These are phyloP conservation scores for Hypoxylon subgilvum DNA, from an alignment of 495 filamentous ascomycete species.

Conservation along the genomic window DNA sequence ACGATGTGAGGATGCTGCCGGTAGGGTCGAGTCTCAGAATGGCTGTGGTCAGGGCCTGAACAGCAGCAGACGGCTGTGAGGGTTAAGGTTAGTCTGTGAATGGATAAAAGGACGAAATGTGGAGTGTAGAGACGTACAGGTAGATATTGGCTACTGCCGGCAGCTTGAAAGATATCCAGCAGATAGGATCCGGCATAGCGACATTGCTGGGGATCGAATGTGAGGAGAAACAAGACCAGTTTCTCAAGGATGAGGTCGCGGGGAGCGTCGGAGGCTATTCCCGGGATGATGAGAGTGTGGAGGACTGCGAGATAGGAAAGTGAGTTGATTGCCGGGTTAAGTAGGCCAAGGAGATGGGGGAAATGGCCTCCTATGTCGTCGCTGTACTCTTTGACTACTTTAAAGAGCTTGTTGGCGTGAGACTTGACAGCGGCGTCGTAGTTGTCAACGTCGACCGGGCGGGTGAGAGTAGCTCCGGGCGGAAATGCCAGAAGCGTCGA, in stretches of 20 bases:
- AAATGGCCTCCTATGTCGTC: slow-evolving; percentile 20
- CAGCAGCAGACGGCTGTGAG: slow-evolving; percentile 61
- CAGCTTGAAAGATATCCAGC: slow-evolving; percentile 38
- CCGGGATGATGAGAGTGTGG: slow-evolving; percentile 34
- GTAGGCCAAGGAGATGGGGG: slow-evolving; percentile 43
- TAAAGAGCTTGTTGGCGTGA: slow-evolving; percentile 44
- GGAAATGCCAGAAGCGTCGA: slow-evolving; percentile 51
- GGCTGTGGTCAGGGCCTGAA: slow-evolving; percentile 65
- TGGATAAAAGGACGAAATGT: not conserved
- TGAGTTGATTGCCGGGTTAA: slow-evolving; percentile 50
- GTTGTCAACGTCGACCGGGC: slow-evolving; percentile 39
- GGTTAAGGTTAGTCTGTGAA: slow-evolving; percentile 5
- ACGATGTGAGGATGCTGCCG: slow-evolving; percentile 71
- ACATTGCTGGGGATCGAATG: slow-evolving; percentile 54
- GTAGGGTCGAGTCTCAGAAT: slow-evolving; percentile 75
- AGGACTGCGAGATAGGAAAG: slow-evolving; percentile 53
- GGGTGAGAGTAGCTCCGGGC: slow-evolving; percentile 25
- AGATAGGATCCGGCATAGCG: slow-evolving; percentile 48
- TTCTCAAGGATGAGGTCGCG: slow-evolving; percentile 41
- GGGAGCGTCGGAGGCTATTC: slow-evolving; percentile 20
- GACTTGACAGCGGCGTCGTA: slow-evolving; percentile 35
- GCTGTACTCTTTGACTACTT: slow-evolving; percentile 39
- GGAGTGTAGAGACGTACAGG: slow-evolving; percentile 41
- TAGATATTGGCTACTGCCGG: slow-evolving; percentile 39
- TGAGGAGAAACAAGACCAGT: slow-evolving; percentile 48